Base-by-base conservation (phyloP, 2,329 filamentous ascomycete genomes). In the Colletotrichum sp. region DNA sequence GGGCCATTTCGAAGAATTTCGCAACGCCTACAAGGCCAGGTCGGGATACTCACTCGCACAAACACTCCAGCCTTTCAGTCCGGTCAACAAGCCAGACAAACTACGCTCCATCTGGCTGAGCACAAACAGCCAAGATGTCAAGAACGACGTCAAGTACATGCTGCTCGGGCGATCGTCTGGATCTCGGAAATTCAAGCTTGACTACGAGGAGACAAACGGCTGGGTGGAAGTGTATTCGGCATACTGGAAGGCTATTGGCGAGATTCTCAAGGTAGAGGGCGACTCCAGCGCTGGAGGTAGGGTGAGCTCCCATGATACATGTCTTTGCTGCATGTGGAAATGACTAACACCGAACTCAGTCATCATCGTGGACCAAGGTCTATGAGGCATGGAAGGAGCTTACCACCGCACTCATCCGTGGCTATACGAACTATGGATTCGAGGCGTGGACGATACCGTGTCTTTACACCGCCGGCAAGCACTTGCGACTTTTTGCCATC, bases 361-460 rank as follows among this genome's bases (percentile, higher is more conserved):
- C 68, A 28, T 86, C 91, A n/a, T 92, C 94, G 74, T 98, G 95
- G 93, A 90, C 90, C n/a, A 93, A 91, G 71, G 94, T 96, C 0
- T 99, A 98, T 82, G 94, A 96, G 77, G 87, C 93, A 13, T 99
- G 97, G 96, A 98, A 95, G 82, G 95, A 98, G 55, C 82, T 99
- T 77, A 92, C 94, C 61, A 94, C 94, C 77, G 88, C 89, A 64
- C 88, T 99, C 52, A 93, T 96, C 74, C 92, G 95, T 79, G 96
- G 95, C 36, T 98, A 98, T 83, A 93, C 93, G 43, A 93, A 91
- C 78, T 88, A 90, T 71, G 90, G 91, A 4, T 95, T 99, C 80
- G 93, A 95, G 78, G 93, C 95, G 36, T 99, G 97, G 96, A 97
- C 96, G 0, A 92, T 99, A 67, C 96, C 97, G 5, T 96, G 95